Base-by-base conservation (phyloP, 805 yeast genomes). In the Metschnikowia arizonensis region DNA sequence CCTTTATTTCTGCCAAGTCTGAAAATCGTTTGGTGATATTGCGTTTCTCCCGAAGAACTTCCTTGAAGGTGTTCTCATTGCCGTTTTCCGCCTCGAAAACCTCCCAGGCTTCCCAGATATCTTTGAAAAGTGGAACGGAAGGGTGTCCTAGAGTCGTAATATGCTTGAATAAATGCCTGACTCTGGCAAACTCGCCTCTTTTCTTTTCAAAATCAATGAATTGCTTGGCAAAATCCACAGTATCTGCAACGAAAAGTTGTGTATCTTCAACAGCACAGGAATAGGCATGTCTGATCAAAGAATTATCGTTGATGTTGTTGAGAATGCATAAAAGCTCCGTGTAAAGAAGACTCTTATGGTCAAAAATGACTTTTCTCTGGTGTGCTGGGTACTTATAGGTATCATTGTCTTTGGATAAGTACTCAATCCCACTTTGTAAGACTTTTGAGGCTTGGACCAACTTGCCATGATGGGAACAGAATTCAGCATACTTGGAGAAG, bases 41-140 rank as follows among this genome's bases (percentile, higher is more conserved):
- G 50, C 88, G 72, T 58, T 81, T 84, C 49, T 69, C 67, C 37
- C 82, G 65, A 19, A 88, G 60, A 90, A 89, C 83, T 17, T 81
- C 83, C 54, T 85, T 88, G 61, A 77, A 88, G 0, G 85, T 77
- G 3, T 72, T 73, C 56, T 85, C 93, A 47, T 76, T 66, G 4
- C 98, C 98, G 60, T 78, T 53, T 11, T 76, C 70, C 28, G 85
- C 60, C 59, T 90, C 98, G 60, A 89, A 88, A 9, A 68, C 59
- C 44, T 82, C 82, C 95, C 96, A 90, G 24, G 63, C 61, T 1
- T 64, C 65, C 95, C 96, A 88, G 1, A 59, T 40, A 6, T 40
- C 12, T 14, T 47, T 46, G 47, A 52, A 33, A 26, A 58, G 42
- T 2, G 45, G 46, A 15, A 47, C 36, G 3, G 52, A 51, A 0